Conservation (phyloP, 2,329 filamentous ascomycete species). For the Fusarium brachygibbosum region DNA sequence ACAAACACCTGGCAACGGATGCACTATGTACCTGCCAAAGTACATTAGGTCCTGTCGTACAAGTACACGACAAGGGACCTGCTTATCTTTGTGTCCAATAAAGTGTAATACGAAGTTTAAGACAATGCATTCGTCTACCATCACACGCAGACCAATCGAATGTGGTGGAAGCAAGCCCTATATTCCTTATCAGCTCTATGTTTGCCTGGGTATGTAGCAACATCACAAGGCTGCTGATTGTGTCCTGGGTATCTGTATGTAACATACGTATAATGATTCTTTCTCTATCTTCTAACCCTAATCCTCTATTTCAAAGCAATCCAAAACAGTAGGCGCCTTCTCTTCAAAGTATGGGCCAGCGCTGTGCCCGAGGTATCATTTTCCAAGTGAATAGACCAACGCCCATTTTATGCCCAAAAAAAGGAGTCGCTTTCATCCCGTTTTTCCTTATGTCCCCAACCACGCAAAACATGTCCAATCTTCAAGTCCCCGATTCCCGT, state of each 20-base stretch:
- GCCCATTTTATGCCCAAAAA: constrained; percentile 36
- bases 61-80: not conserved
- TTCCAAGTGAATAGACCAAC: constrained; percentile 26
- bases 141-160: not conserved
- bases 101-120: not conserved
- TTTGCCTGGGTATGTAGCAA: not conserved
- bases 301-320: constrained; percentile 36
- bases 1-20: not conserved
- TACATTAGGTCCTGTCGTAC: not conserved
- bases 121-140: not conserved
- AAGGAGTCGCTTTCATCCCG: constrained; percentile 31
- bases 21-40: not conserved
- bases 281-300: constrained; percentile 18
- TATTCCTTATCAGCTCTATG: not conserved
- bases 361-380: constrained; percentile 41
- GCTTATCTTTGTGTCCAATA: not conserved
- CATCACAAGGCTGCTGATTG: not conserved
- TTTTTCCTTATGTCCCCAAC: constrained; percentile 2
- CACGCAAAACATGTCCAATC: not conserved
- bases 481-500: not conserved
- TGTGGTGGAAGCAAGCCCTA: not conserved
- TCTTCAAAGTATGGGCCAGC: constrained; percentile 29
- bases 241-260: not conserved
- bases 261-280: not conserved
- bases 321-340: constrained; percentile 17